These are phyloP conservation scores for Pseudocohnilembus persalinus DNA, from an alignment of 169 alveolate genomes.

Conservation along the genomic window DNA sequence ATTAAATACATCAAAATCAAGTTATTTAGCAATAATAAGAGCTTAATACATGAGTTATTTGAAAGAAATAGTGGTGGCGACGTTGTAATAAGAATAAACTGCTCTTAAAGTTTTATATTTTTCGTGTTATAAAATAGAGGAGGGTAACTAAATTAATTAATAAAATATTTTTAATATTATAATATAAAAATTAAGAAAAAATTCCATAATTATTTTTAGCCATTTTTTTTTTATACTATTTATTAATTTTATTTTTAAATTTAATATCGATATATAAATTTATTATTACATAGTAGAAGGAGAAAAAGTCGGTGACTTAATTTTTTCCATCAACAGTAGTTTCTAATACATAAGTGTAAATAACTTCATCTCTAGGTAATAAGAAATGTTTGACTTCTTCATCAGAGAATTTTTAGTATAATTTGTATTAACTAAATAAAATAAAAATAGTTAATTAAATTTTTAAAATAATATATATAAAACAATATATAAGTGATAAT, in stretches of 20 bases:
- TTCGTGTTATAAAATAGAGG: conserved; percentile 89
- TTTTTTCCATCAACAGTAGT: conserved; percentile 46
- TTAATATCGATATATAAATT: no score
- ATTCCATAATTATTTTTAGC: no score
- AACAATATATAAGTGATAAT: not conserved
- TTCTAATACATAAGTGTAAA: conserved; percentile 92
- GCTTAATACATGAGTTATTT: conserved; percentile 91
- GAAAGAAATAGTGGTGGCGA: conserved; percentile 71
- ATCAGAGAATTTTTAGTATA: conserved; percentile 81
- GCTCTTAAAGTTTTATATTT: conserved; percentile 79
- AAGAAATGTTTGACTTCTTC: conserved; percentile 93
- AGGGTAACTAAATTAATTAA: conserved; percentile 66
- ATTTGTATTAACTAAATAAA: conserved; percentile 66
- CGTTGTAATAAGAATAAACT: conserved; percentile 92
- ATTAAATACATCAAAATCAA: conserved; percentile 95
- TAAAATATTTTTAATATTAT: not conserved
- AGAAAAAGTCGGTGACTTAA: conserved; percentile 90
- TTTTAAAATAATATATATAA: not conserved
- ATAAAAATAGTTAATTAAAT: not conserved
- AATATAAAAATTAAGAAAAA: no score
- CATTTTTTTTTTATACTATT: no score
- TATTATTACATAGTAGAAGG: conserved; percentile 82
- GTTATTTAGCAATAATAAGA: conserved; percentile 89
- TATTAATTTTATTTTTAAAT: no score
- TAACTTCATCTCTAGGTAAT: conserved; percentile 87